phyloP scores from a whole-genome alignment of 306 rosid species.

The Fragaria iinumae region DNA sequence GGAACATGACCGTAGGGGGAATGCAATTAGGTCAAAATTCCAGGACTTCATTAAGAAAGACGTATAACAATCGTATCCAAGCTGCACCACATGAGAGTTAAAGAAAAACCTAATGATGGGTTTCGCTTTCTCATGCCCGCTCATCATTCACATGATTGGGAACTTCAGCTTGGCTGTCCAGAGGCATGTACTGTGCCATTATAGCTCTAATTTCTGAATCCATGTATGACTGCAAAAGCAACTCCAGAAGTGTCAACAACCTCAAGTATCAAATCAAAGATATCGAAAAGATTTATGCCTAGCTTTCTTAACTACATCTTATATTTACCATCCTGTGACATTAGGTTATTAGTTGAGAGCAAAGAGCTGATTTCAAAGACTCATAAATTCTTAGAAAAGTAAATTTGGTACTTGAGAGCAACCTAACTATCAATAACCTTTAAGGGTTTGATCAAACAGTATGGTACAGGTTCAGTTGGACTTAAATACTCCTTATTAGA shows the following conservation, averaged over 20 bases:
- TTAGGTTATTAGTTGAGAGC: no score
- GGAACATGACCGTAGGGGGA: slow-evolving; percentile 15
- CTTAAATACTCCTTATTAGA: not conserved
- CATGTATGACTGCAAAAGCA: slow-evolving; percentile 84
- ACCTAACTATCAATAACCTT: slow-evolving; percentile 2
- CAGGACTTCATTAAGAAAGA: slow-evolving; percentile 32
- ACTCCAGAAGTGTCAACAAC: slow-evolving; percentile 24
- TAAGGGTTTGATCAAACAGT: not conserved
- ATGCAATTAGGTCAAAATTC: slow-evolving; percentile 39
- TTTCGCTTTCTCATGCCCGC: slow-evolving; percentile 44
- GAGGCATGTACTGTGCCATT: slow-evolving; percentile 99
- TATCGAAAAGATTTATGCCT: not conserved
- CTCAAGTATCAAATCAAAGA: not conserved
- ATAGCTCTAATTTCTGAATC: slow-evolving; percentile 98
- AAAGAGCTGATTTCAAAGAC: not conserved
- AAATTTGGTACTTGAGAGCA: not conserved
- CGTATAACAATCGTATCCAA: slow-evolving; percentile 33
- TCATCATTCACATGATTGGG: slow-evolving; percentile 63
- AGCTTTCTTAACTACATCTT: not conserved
- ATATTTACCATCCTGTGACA: not conserved
- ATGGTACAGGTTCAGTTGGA: not conserved
- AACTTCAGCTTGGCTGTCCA: slow-evolving; percentile 88
- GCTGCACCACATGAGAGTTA: slow-evolving; percentile 29
- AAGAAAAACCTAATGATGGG: slow-evolving; percentile 10
- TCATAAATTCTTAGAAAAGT: not conserved